Percentiles rank a stretch among this genome's conserved stretches.
Conservation (phyloP, 1,139 yeast species). For the Pichia sp. region DNA sequence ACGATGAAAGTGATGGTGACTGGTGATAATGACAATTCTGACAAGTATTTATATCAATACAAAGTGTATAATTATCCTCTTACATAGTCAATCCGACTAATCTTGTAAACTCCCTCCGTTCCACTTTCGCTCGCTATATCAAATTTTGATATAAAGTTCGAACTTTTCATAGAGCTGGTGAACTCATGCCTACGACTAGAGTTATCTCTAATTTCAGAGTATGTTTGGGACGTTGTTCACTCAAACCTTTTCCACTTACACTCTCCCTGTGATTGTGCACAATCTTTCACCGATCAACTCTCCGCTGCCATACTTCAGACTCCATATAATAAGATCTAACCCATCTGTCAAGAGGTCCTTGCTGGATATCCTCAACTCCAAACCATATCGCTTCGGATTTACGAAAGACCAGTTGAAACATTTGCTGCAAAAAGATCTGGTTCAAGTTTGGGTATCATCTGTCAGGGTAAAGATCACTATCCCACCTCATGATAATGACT, state of each 20-base stretch:
- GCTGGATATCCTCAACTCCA: conserved; percentile 11
- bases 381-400: conserved; percentile 16
- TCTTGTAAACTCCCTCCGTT: not conserved
- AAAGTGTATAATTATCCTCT: not conserved
- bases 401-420: not conserved
- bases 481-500: not conserved
- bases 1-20: conserved; percentile 79
- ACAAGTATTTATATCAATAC: not conserved
- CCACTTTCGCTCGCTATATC: no score
- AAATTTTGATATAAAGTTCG: no score
- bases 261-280: not conserved
- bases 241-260: conserved; percentile 22
- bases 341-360: not conserved
- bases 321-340: conserved; percentile 6
- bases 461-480: not conserved
- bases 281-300: not conserved
- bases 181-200: no score
- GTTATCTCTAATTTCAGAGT: not conserved
- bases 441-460: conserved; percentile 9
- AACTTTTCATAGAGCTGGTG: no score
- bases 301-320: conserved; percentile 13
- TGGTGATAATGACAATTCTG: conserved; percentile 28
- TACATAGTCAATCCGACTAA: not conserved
- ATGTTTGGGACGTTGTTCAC: conserved; percentile 40
- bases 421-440: not conserved